These are phyloP conservation scores for Aspergillus flavus DNA, from an alignment of 2,329 filamentous ascomycete species.

Conservation along the genomic window DNA sequence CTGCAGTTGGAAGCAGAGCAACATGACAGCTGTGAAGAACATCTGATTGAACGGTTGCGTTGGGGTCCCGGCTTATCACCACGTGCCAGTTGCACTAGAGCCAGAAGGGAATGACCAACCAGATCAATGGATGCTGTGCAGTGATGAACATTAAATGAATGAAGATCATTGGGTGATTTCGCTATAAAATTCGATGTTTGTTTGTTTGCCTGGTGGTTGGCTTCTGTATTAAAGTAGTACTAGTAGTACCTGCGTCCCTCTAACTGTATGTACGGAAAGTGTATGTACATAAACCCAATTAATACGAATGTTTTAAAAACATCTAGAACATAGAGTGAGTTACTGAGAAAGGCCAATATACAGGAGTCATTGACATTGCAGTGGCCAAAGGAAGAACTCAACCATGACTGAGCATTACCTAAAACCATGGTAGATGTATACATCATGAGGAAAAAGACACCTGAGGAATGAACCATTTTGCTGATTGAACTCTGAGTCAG, in stretches of 20 bases:
- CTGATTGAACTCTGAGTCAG: conserved; percentile 34
- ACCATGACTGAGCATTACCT: neutral
- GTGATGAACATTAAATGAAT: too few relatives aligned
- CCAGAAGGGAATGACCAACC: neutral
- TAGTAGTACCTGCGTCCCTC: too few relatives aligned
- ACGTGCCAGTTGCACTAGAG: conserved; percentile 12
- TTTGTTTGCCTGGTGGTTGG: too few relatives aligned
- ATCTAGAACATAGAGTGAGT: too few relatives aligned
- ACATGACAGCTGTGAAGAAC: conserved; percentile 20
- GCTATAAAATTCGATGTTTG: too few relatives aligned
- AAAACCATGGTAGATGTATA: neutral
- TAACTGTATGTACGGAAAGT: too few relatives aligned
- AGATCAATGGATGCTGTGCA: neutral
- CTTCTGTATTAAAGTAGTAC: too few relatives aligned
- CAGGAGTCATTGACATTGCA: neutral
- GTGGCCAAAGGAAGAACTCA: neutral
- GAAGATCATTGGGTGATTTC: too few relatives aligned
- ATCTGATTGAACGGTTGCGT: neutral
- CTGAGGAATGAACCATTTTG: conserved; percentile 15
- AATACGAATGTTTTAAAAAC: too few relatives aligned
- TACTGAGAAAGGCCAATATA: neutral
- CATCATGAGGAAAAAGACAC: neutral
- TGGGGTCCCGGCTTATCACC: conserved; percentile 19
- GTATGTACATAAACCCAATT: too few relatives aligned
- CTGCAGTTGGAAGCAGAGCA: neutral